Conservation (phyloP, 225 moss, liverwort and hornwort genomes). For the Neckera pumila region DNA sequence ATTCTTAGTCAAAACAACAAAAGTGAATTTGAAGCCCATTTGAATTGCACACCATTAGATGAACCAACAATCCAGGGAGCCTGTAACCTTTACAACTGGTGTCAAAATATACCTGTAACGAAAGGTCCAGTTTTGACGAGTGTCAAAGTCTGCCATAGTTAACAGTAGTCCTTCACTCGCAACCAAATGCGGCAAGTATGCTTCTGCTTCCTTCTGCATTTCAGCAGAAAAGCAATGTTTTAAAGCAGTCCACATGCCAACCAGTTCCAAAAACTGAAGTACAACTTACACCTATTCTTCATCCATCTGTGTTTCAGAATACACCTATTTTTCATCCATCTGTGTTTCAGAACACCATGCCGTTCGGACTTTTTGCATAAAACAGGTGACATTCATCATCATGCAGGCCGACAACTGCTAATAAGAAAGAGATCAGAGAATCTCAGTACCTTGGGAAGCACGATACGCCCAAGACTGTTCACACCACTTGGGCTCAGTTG, state of each 20-base stretch:
- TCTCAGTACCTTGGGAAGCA: constrained; percentile 27
- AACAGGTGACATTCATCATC: background rate
- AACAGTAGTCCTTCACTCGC: constrained; percentile 12
- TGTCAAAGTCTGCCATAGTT: constrained; percentile 23
- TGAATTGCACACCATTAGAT: background rate
- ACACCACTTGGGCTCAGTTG: constrained; percentile 25
- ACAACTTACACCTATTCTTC: background rate
- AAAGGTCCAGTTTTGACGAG: constrained; percentile 15
- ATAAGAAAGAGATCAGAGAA: background rate
- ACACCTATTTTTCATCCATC: too few relatives aligned
- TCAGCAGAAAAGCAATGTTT: background rate
- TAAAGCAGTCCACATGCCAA: background rate
- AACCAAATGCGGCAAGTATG: constrained; percentile 5
- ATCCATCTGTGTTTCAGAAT: too few relatives aligned
- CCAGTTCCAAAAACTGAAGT: background rate
- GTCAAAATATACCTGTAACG: constrained; percentile 9
- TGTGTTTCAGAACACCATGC: background rate
- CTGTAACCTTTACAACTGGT: background rate
- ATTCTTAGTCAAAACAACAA: background rate
- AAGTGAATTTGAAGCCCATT: background rate
- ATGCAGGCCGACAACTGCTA: background rate
- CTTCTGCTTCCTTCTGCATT: constrained; percentile 27
- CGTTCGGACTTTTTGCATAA: background rate
- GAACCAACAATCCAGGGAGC: background rate
- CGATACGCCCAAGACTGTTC: constrained; percentile 22